These are phyloP conservation scores for Hippophae rhamnoides DNA, from an alignment of 306 rosid genomes.

Conservation along the genomic window DNA sequence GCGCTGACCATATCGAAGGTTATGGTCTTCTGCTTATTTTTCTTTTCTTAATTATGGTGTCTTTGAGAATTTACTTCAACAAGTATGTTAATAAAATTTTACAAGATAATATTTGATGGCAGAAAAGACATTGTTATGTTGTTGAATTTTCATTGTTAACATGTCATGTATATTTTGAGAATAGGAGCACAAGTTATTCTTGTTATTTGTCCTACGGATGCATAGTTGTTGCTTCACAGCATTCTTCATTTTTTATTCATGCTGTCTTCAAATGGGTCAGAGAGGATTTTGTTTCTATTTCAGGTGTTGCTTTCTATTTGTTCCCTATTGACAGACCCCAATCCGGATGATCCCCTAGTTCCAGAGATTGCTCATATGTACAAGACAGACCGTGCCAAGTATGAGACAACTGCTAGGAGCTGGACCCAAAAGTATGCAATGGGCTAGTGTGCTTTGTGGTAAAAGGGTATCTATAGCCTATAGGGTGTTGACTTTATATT, in stretches of 20 bases:
- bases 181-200: neutral
- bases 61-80: neutral
- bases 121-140: neutral
- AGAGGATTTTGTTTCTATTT: conserved; percentile 44
- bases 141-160: neutral
- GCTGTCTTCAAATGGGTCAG: conserved; percentile 51
- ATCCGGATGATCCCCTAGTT: conserved; percentile 84
- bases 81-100: neutral
- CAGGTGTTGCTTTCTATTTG: conserved; percentile 81
- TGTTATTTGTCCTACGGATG: conserved; percentile 16
- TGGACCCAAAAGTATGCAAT: conserved; percentile 90
- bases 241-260: conserved; percentile 17
- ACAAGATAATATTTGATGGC: neutral
- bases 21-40: conserved; percentile 16
- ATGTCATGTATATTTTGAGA: conserved; percentile 7
- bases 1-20: conserved; percentile 82
- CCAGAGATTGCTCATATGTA: conserved; percentile 82
- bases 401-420: conserved; percentile 86
- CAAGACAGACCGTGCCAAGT: conserved; percentile 67
- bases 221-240: conserved; percentile 15
- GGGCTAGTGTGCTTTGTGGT: conserved; percentile 45
- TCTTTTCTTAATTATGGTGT: neutral
- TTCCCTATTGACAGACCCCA: conserved; percentile 78
- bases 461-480: conserved; percentile 13
- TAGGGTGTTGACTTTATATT: conserved; percentile 22